Evolutionary conservation across 306 rosid genomes (phyloP).

Genomic region (Ammopiptanthus mongolicus): DNA sequence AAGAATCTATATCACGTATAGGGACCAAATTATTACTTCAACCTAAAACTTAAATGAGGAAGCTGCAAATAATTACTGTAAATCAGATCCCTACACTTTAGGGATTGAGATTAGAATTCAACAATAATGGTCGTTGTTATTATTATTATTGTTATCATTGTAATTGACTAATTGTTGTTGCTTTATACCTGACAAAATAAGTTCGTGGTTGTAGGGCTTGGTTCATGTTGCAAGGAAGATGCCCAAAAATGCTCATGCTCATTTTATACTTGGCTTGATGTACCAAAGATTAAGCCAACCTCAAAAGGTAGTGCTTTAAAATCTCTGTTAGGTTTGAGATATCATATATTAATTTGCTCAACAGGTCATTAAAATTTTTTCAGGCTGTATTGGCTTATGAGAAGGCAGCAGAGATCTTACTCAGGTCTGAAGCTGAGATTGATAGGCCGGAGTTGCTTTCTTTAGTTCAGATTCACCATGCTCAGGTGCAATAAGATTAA

Average conservation of each 20-base stretch:
- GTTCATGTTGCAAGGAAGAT: conserved; percentile 93
- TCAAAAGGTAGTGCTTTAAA: conserved; percentile 55
- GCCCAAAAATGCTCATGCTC: conserved; percentile 99
- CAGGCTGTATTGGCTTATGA: conserved; percentile 82
- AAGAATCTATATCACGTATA: too few relatives aligned
- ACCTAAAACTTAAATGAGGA: too few relatives aligned
- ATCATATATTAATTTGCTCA: not conserved
- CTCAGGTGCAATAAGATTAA: conserved; percentile 61
- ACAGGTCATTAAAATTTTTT: conserved; percentile 7
- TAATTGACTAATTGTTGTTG: not conserved
- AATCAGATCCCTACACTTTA: too few relatives aligned
- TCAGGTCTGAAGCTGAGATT: conserved; percentile 65
- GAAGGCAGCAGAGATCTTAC: conserved; percentile 87
- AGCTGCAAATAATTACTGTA: too few relatives aligned
- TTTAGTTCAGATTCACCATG: conserved; percentile 89
- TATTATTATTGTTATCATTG: not conserved
- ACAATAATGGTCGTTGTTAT: not conserved
- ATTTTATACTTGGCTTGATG: conserved; percentile 92
- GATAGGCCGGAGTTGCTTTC: conserved; percentile 84
- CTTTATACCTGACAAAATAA: not conserved
- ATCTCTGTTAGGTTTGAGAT: conserved; percentile 3
- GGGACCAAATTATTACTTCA: too few relatives aligned
- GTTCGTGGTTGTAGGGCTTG: conserved; percentile 65
- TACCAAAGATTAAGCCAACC: conserved; percentile 92
- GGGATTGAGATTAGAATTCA: too few relatives aligned